Evolutionary conservation across 2,329 filamentous ascomycete genomes (phyloP).

Genomic region (Cytospora piceicola): DNA sequence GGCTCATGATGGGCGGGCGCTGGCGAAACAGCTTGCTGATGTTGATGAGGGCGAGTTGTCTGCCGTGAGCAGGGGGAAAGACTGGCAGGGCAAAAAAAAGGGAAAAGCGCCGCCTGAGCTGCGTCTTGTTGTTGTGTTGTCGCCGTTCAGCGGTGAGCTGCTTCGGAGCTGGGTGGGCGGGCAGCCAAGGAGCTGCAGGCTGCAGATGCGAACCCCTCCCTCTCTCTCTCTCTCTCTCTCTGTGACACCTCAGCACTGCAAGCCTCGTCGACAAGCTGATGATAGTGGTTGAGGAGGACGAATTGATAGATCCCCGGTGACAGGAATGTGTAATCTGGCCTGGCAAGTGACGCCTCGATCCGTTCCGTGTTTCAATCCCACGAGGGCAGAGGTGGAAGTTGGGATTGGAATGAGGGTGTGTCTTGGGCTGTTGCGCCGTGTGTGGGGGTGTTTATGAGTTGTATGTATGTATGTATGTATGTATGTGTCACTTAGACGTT

Average conservation of each 20-base stretch:
- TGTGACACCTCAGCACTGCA: constrained; percentile 23
- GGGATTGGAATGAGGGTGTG: constrained; percentile 14
- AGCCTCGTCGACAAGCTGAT: background rate
- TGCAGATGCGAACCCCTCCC: constrained; percentile 26
- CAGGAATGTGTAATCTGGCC: background rate
- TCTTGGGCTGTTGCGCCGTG: background rate
- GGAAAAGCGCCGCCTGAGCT: background rate
- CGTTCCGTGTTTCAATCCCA: constrained; percentile 26
- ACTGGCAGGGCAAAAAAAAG: background rate
- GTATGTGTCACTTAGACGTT: constrained; percentile 9
- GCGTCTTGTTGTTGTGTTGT: background rate
- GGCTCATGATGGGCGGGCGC: constrained; percentile 22
- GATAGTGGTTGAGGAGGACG: background rate
- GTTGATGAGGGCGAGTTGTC: background rate
- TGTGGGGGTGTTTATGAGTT: background rate
- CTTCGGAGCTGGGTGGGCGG: constrained; percentile 10
- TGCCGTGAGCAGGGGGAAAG: background rate
- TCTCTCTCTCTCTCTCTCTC: no score
- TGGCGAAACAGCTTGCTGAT: constrained; percentile 2
- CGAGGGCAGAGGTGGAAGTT: constrained; percentile 4
- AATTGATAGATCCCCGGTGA: constrained; percentile 1
- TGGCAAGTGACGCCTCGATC: constrained; percentile 5
- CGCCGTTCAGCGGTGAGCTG: constrained; percentile 6
- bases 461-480: background rate
- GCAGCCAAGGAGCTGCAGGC: constrained; percentile 22